Evolutionary conservation across 2,329 filamentous ascomycete species (phyloP), one percentile per base, ranked within the genome.

Genomic region (Penicillium sp.): DNA sequence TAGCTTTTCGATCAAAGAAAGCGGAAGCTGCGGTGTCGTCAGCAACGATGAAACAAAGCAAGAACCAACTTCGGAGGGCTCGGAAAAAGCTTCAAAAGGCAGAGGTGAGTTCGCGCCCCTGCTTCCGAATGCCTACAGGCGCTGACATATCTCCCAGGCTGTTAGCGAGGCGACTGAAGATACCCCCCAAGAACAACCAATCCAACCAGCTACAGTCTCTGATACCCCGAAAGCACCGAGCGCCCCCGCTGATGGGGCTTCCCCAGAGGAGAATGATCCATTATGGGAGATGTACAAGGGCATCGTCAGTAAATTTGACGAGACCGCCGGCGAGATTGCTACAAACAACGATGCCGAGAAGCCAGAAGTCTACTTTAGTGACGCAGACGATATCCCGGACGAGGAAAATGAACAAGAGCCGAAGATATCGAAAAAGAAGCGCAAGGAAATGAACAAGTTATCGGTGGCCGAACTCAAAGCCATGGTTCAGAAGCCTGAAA

Each of bases 381-480:
- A 96, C 60, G 90, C 96, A 61, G 87, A 93, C 68, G 90, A 93
- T 56, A 92, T 96, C 61, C 90, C 91, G 7, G 89, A 90, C 61
- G 91, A 96, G 56, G 84, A 85, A 64, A 83, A 82, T 58, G 79
- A 79, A 10, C 79, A 79, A 3, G 83, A 84, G 65, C 81, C 85
- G 9, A 93, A 90, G 67, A 74, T 98, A 26, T 97, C 93, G 29
- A 98, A 97, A 78, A 97, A 96, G 82, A 93, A 96, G 77, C 85
- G 90, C 65, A 99, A 98, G 79, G 87, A 90, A 77, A 82, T 92
- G 71, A 96, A 90, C 78, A 96, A 96, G 76, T 81, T 98, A 31
- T 96, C 93, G 7, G 91, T 99, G 58, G 95, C 95, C 49, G 92
- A 98, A 76, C 84, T 99, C 62, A 99, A 99, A 78, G 91, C 93